These are phyloP conservation scores for cucumber (Cucumis sativus) DNA, from an alignment of 306 rosid species.

Conservation along the genomic window Cucumber_9930_V3 NC_026657.2:11742501-11743000, in stretches of 20 bases:
- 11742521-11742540: background rate
- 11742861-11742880: background rate
- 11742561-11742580: background rate
- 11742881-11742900: background rate
- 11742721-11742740: constrained; percentile 41
- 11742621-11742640: background rate
- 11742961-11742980: background rate
- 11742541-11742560: background rate
- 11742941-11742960: background rate
- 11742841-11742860: background rate
- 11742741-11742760: constrained; percentile 7
- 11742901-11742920: background rate
- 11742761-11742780: background rate
- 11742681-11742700: constrained; percentile 96
- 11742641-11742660: constrained; percentile 90
- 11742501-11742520: background rate
- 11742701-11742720: constrained; percentile 95
- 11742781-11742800: background rate
- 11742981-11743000: background rate
- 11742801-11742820: background rate
- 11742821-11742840: background rate
- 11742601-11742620: background rate
- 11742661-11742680: constrained; percentile 79
- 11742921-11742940: background rate
- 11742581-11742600: background rate